Percentiles rank a stretch among this genome's conserved stretches.
phyloP scores from a whole-genome alignment of 352 stramenopile genomes.

The Thalassiosira oceanica region DNA sequence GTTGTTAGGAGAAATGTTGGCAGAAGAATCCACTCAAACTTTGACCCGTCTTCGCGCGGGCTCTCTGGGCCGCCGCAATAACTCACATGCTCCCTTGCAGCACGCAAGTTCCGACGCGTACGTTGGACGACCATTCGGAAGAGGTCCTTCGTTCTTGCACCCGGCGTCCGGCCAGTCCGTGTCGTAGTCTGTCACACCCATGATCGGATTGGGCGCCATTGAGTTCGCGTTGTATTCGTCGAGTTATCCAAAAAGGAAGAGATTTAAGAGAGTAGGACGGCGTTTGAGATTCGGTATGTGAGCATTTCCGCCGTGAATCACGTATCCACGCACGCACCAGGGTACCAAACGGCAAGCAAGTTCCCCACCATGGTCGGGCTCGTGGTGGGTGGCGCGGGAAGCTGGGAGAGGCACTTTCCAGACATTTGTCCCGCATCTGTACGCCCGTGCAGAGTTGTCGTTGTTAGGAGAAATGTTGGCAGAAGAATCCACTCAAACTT shows the following conservation, averaged over 20 bases:
- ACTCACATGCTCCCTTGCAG: conserved; percentile 7
- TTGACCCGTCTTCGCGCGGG: no score
- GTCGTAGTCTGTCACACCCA: no score
- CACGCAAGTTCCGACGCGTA: conserved; percentile 2
- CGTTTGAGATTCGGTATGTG: background rate
- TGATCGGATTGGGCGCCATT: no score
- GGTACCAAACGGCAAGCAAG: background rate
- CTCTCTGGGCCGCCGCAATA: no score
- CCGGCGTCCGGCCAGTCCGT: background rate
- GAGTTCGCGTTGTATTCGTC: no score
- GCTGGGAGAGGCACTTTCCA: background rate
- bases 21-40: no score
- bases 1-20: no score
- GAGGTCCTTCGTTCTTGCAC: background rate
- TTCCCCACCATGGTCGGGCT: background rate
- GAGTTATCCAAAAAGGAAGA: background rate
- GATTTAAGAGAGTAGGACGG: background rate
- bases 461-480: no score
- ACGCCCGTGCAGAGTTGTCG: no score
- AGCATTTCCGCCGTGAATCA: background rate
- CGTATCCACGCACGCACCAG: background rate
- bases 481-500: no score
- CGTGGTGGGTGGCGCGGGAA: background rate
- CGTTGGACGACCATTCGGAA: conserved; percentile 2
- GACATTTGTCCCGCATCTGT: conserved; percentile 6